Conservation (phyloP, 2,329 filamentous ascomycete species). For the Arthrobotrys entomopaga region DNA sequence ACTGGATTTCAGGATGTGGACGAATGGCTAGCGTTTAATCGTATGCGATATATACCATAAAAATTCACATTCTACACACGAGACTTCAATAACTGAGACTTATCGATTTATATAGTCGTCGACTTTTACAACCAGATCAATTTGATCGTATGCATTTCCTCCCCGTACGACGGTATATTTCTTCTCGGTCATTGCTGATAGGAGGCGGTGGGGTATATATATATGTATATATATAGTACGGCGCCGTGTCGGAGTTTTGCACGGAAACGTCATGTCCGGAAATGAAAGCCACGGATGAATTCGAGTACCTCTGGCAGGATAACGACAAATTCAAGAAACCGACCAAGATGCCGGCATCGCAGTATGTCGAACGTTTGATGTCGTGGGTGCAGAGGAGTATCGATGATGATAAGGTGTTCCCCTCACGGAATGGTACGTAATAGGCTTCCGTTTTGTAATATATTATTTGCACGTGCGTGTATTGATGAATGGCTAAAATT, state of each 20-base stretch:
- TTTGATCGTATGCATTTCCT: slow-evolving; percentile 69
- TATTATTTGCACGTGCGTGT: too few species aligned
- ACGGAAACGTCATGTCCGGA: slow-evolving; percentile 96
- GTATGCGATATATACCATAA: slow-evolving; percentile 66
- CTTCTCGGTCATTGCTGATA: neutral
- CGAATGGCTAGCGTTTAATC: slow-evolving; percentile 97
- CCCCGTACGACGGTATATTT: neutral
- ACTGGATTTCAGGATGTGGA: slow-evolving; percentile 76
- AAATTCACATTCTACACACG: slow-evolving; percentile 1
- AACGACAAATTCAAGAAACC: slow-evolving; percentile 91
- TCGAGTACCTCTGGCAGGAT: slow-evolving; percentile 99
- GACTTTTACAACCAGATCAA: slow-evolving; percentile 99
- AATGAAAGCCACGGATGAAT: slow-evolving; percentile 99
- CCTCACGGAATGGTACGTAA: slow-evolving; percentile 81
- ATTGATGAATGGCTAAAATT: too few species aligned
- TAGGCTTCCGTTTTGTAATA: neutral
- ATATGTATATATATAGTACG: slow-evolving; percentile 69
- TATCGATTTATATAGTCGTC: slow-evolving; percentile 74
- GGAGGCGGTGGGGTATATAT: neutral
- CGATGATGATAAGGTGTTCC: slow-evolving; percentile 93
- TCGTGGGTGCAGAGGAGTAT: slow-evolving; percentile 94
- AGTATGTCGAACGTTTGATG: slow-evolving; percentile 98
- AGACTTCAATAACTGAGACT: neutral
- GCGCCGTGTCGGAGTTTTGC: slow-evolving; percentile 98
- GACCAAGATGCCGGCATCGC: slow-evolving; percentile 96